Conservation (phyloP, 1,284 basidiomycete species). For the Fistulinella cinereoalba region DNA sequence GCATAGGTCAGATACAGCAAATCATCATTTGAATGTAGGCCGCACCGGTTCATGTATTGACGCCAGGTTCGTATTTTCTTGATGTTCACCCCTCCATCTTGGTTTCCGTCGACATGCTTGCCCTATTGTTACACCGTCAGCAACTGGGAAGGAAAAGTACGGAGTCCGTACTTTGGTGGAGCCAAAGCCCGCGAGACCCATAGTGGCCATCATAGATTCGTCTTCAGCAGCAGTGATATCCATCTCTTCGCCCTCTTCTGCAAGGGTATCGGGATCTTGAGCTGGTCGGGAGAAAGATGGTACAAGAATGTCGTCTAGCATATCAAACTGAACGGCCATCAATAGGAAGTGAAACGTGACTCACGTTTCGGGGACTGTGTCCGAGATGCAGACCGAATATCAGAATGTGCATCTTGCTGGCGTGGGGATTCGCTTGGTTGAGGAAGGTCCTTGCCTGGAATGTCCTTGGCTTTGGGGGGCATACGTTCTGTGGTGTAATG, state of each 20-base stretch:
- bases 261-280: slow-evolving; percentile 41
- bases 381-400: slow-evolving; percentile 19
- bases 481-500: slow-evolving; percentile 21
- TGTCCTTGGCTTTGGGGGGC: slow-evolving; percentile 26
- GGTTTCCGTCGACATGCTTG: slow-evolving; percentile 77
- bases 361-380: slow-evolving; percentile 23
- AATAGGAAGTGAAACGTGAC: slow-evolving; percentile 6
- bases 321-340: slow-evolving; percentile 4
- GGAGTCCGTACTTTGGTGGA: slow-evolving; percentile 72
- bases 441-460: slow-evolving; percentile 19
- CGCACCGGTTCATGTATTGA: slow-evolving; percentile 91
- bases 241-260: slow-evolving; percentile 65
- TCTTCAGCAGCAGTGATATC: slow-evolving; percentile 71
- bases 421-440: slow-evolving; percentile 23
- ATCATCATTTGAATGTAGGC: neutral
- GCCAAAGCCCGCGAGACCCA: slow-evolving; percentile 89
- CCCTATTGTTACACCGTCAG: slow-evolving; percentile 47
- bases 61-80: slow-evolving; percentile 94
- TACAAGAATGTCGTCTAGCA: slow-evolving; percentile 10
- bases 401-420: slow-evolving; percentile 17
- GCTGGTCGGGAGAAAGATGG: slow-evolving; percentile 31
- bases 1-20: slow-evolving; percentile 13
- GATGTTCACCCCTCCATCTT: slow-evolving; percentile 70
- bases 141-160: neutral
- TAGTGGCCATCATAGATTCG: slow-evolving; percentile 82